phyloP scores from a whole-genome alignment of 192 early-diverging fungal species.

The Coemansia javaensis region DNA sequence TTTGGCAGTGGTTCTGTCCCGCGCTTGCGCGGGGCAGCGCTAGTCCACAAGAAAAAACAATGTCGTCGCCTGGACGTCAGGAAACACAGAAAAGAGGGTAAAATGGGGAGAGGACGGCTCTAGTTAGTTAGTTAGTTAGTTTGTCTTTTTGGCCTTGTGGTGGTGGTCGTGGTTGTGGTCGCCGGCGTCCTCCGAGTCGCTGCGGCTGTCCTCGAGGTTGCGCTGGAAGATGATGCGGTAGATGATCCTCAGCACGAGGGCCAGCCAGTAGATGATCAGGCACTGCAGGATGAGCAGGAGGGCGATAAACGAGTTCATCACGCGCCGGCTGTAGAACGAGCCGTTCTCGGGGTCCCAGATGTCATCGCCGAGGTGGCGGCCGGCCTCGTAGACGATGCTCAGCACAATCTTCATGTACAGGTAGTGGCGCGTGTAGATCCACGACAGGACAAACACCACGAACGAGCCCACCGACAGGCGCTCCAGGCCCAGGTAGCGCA shows the following conservation, averaged over 20 bases:
- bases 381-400: slow-evolving; percentile 54
- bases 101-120: no score
- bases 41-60: no score
- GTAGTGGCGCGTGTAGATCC: slow-evolving; percentile 74
- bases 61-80: no score
- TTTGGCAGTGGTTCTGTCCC: no score
- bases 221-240: slow-evolving; percentile 54
- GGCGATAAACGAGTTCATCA: slow-evolving; percentile 12
- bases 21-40: no score
- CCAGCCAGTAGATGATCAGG: slow-evolving; percentile 67
- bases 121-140: no score
- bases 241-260: slow-evolving; percentile 60
- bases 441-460: slow-evolving; percentile 62
- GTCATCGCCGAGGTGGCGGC: slow-evolving; percentile 1
- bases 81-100: no score
- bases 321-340: slow-evolving; percentile 15
- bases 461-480: slow-evolving; percentile 59
- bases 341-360: slow-evolving; percentile 24
- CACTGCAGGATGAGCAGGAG: slow-evolving; percentile 52
- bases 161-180: slow-evolving; percentile 4
- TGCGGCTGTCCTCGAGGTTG: slow-evolving; percentile 61
- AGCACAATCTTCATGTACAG: slow-evolving; percentile 62
- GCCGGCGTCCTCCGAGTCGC: slow-evolving; percentile 57
- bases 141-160: slow-evolving; percentile 2
- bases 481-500: slow-evolving; percentile 65